These are phyloP conservation scores for Monosporozyma unispora DNA, from an alignment of 805 yeast species.

Conservation along the genomic window DNA sequence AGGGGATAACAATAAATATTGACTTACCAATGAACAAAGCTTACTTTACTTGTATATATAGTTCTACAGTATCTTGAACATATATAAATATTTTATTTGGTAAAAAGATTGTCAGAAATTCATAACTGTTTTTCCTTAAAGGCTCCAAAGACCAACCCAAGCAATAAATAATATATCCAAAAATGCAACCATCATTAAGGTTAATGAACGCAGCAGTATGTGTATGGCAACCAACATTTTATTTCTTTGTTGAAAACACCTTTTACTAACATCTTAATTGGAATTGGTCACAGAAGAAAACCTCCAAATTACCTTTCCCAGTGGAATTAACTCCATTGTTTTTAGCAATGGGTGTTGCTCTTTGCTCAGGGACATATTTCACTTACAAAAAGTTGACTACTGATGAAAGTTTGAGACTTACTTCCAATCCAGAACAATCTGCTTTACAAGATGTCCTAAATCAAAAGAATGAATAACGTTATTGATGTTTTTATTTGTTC, in stretches of 20 bases:
- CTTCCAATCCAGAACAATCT: slow-evolving; percentile 36
- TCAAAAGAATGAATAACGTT: background rate
- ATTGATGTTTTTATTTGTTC: background rate
- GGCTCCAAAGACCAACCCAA: background rate
- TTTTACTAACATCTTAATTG: slow-evolving; percentile 5
- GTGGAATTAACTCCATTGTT: slow-evolving; percentile 52
- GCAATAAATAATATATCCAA: background rate
- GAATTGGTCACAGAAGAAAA: slow-evolving; percentile 28
- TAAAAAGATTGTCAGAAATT: background rate
- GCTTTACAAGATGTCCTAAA: slow-evolving; percentile 24
- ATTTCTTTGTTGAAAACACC: background rate
- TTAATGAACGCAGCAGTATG: slow-evolving; percentile 9
- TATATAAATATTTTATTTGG: background rate
- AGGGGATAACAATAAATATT: background rate
- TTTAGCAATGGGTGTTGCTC: slow-evolving; percentile 47
- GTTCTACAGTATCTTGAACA: background rate
- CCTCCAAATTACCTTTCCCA: slow-evolving; percentile 35
- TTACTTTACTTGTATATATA: background rate
- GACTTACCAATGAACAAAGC: background rate
- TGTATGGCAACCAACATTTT: background rate
- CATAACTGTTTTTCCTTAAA: background rate
- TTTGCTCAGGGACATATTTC: slow-evolving; percentile 42
- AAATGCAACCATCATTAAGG: slow-evolving; percentile 7
- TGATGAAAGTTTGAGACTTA: slow-evolving; percentile 42
- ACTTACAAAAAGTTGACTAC: slow-evolving; percentile 41